phyloP scores from a whole-genome alignment of 495 filamentous ascomycete genomes.

The Chaetomidium leptoderma region DNA sequence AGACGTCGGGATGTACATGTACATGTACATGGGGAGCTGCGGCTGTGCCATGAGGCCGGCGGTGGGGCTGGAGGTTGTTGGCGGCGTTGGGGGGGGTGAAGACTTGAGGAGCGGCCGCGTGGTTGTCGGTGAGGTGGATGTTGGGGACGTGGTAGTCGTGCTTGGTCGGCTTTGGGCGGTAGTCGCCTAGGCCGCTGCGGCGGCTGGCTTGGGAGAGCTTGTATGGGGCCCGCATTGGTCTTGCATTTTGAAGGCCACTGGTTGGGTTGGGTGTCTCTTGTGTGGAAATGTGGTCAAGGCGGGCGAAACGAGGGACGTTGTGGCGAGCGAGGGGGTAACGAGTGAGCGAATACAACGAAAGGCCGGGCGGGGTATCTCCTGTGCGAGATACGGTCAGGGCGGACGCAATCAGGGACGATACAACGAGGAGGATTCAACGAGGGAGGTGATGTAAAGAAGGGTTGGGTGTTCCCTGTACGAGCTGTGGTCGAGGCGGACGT shows the following conservation, averaged over 20 bases:
- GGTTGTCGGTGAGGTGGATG: conserved; percentile 3
- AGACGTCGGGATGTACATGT: background rate
- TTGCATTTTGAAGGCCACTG: background rate
- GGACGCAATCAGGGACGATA: too few species aligned
- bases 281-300: background rate
- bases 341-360: too few species aligned
- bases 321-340: background rate
- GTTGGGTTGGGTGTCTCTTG: background rate
- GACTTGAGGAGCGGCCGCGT: background rate
- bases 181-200: conserved; percentile 2
- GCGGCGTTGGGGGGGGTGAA: conserved; percentile 5
- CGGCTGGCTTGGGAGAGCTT: background rate
- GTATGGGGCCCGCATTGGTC: background rate
- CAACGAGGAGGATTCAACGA: too few species aligned
- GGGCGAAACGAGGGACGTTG: background rate
- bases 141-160: background rate
- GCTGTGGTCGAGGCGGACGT: background rate
- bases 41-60: too few species aligned
- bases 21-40: background rate
- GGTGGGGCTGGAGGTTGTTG: background rate
- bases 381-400: too few species aligned
- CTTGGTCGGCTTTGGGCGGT: background rate
- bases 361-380: too few species aligned
- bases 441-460: too few species aligned
- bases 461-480: background rate